These are phyloP conservation scores for Nematocida ironsii DNA, from an alignment of 371 early-diverging fungal genomes.

Conservation along the genomic window DNA sequence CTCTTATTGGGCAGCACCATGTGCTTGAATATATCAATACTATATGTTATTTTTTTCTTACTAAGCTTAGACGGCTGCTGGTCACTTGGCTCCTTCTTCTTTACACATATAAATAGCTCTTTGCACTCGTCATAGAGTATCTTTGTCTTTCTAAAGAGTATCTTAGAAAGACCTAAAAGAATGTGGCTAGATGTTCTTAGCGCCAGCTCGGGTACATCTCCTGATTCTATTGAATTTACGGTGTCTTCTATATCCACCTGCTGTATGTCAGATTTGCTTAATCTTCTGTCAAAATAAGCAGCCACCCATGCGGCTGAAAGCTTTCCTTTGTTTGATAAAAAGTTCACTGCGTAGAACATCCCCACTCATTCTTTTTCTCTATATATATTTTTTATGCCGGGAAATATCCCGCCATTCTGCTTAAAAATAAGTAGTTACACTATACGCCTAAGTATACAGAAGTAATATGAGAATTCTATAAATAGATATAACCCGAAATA, in stretches of 20 bases:
- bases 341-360: slow-evolving; percentile 64
- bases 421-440: no score
- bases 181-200: slow-evolving; percentile 89
- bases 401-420: slow-evolving; percentile 46
- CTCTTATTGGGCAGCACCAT: neutral
- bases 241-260: slow-evolving; percentile 72
- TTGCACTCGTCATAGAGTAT: slow-evolving; percentile 92
- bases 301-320: slow-evolving; percentile 94
- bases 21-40: slow-evolving; percentile 11
- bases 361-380: neutral
- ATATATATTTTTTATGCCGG: slow-evolving; percentile 46
- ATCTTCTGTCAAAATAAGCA: slow-evolving; percentile 88
- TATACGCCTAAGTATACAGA: no score
- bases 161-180: slow-evolving; percentile 85
- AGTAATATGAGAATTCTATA: no score
- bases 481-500: no score
- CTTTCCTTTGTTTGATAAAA: slow-evolving; percentile 76
- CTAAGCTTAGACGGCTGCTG: neutral
- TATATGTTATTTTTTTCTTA: slow-evolving; percentile 4
- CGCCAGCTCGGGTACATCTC: slow-evolving; percentile 78
- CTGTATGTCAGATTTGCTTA: slow-evolving; percentile 83
- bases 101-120: slow-evolving; percentile 70
- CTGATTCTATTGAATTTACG: slow-evolving; percentile 77
- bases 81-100: neutral
- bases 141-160: slow-evolving; percentile 87